Evolutionary conservation across 345 rosid genomes (phyloP), one percentile per base, ranked within the genome.

Genomic region (Arabis alpina): DNA sequence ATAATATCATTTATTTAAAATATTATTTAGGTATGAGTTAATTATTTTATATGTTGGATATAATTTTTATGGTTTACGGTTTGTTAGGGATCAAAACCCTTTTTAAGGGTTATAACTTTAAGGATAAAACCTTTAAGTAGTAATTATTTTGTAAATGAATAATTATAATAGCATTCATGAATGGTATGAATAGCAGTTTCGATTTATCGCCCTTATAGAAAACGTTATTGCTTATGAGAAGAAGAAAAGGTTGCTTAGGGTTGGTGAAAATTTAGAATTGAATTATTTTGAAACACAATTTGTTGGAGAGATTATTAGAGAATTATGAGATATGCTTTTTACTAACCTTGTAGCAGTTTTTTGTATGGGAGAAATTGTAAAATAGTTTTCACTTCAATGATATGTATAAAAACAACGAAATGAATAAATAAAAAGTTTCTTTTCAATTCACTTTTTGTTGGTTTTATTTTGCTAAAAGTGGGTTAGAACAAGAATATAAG

Each of bases 271-370:
- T 28, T 27, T 59, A 70, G 74, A 68, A 60, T 40, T 42, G 42
- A 4, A 50, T 16, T 40, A 50, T 70, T 66, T 70, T 70, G 74
- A 59, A 50, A 59, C 14, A 50, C 5, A 57, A 39, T 49, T 0
- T 19, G 42, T 30, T 52, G 61, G 61, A 65, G 65, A 64, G 66
- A 48, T 41, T n/a, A 10, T 57, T 58, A 73, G 77, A 66, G 72
- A 19, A 19, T 19, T 19, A 19, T 19, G 23, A 19, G 23, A 19
- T 19, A 19, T 19, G 69, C 43, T 44, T 53, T 47, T 48, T 72
- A 63, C 76, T 72, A 72, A 72, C 70, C 49, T 64, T 54, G 54
- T 54, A 55, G 70, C 36, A 55, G 69, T 71, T 54, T 19, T 43
- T 50, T 61, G 36, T 44, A 48, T 53, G 50, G 66, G 60, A 57